Evolutionary conservation across 106 monocot genomes (phyloP).

Genomic region (Dactylorhiza incarnata): DNA sequence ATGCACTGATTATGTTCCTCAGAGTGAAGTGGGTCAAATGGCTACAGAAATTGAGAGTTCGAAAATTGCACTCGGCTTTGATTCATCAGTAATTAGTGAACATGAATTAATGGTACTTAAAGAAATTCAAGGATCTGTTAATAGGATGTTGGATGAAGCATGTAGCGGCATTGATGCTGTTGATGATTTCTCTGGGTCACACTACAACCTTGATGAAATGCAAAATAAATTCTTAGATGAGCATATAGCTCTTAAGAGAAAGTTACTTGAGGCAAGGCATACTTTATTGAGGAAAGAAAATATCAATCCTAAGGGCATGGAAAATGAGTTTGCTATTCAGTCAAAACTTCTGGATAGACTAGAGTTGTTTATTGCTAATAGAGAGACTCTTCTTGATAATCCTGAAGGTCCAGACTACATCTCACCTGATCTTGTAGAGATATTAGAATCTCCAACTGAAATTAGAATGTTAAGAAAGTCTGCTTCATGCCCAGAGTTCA

Average conservation of each 20-base stretch:
- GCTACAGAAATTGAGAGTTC: conserved; percentile 6
- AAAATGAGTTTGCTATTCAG: not conserved
- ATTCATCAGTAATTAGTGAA: conserved; percentile 9
- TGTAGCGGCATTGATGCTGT: not conserved
- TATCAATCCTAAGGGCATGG: not conserved
- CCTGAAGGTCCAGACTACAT: conserved; percentile 19
- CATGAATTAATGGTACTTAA: not conserved
- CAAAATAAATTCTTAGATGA: conserved; percentile 9
- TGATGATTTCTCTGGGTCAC: not conserved
- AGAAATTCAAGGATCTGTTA: not conserved
- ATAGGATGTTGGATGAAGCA: not conserved
- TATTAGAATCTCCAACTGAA: not conserved
- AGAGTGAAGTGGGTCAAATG: conserved; percentile 6
- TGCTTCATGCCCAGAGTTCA: not conserved
- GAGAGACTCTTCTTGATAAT: conserved; percentile 28
- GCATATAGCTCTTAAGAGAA: conserved; percentile 1
- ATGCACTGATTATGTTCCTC: conserved; percentile 44
- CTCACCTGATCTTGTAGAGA: conserved; percentile 12
- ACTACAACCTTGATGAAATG: conserved; percentile 8
- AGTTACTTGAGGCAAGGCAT: conserved; percentile 10
- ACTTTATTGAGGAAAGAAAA: conserved; percentile 12
- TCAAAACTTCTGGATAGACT: conserved; percentile 23
- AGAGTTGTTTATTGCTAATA: conserved; percentile 29
- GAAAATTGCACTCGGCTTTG: conserved; percentile 7
- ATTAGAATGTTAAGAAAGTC: not conserved